These are phyloP conservation scores for Phlyctochytrium bullatum DNA, from an alignment of 192 early-diverging fungal species.

Conservation along the genomic window DNA sequence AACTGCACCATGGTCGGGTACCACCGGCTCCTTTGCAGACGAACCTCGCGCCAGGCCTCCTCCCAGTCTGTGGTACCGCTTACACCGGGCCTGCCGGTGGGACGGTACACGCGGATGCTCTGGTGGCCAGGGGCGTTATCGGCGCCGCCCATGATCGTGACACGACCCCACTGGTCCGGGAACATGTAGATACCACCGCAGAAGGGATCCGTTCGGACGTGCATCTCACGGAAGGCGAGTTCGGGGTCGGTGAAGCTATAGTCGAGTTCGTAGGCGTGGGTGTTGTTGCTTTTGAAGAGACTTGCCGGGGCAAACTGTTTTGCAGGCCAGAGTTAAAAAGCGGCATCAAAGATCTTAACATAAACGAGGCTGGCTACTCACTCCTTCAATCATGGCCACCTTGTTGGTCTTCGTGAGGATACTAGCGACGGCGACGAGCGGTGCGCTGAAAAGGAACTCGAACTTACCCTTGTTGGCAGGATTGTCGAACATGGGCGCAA, in stretches of 20 bases:
- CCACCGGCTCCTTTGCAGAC: too few relatives aligned
- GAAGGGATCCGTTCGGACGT: conserved; percentile 1
- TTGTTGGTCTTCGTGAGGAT: neutral
- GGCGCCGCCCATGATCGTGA: conserved; percentile 5
- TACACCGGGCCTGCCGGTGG: neutral
- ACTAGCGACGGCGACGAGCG: neutral
- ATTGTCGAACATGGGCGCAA: neutral
- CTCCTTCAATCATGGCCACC: neutral
- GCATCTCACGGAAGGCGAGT: neutral
- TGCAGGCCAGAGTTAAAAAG: too few relatives aligned
- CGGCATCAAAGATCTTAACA: too few relatives aligned
- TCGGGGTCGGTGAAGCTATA: neutral
- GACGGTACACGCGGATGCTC: neutral
- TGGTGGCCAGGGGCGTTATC: neutral
- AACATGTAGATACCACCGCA: conserved; percentile 2
- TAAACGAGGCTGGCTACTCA: too few relatives aligned
- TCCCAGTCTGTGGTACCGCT: neutral
- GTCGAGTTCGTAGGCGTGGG: conserved; percentile 6
- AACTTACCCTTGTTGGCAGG: neutral
- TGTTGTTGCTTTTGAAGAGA: too few relatives aligned
- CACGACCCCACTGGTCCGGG: neutral
- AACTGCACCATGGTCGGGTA: conserved; percentile 20
- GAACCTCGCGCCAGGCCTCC: too few relatives aligned
- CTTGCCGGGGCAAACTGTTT: neutral
- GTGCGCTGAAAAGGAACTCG: neutral